phyloP scores from a whole-genome alignment of 1,284 basidiomycete genomes.

The Schizopora paradoxa region DNA sequence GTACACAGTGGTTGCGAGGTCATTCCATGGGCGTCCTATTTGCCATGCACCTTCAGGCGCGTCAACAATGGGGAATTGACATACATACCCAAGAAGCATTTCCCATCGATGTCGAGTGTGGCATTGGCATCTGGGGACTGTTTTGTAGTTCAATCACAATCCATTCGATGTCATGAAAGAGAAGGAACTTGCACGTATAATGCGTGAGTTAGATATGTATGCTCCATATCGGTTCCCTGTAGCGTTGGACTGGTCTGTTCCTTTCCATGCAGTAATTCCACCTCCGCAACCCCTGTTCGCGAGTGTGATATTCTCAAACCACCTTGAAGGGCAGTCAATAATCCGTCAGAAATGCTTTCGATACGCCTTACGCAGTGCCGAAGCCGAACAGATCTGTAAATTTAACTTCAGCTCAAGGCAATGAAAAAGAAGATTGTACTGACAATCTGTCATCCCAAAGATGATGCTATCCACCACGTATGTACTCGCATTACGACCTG shows the following conservation, averaged over 20 bases:
- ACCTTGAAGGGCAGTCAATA: conserved; percentile 31
- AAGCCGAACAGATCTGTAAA: conserved; percentile 48
- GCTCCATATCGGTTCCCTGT: conserved; percentile 54
- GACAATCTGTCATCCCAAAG: conserved; percentile 60
- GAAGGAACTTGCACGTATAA: conserved; percentile 45
- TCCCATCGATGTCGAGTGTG: conserved; percentile 38
- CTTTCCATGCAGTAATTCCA: conserved; percentile 57
- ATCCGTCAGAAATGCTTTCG: not conserved
- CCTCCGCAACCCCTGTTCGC: conserved; percentile 61
- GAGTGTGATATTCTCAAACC: conserved; percentile 55
- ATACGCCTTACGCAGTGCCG: conserved; percentile 44
- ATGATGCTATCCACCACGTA: conserved; percentile 59
- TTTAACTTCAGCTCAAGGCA: conserved; percentile 20
- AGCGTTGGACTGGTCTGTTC: conserved; percentile 47
- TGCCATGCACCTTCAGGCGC: no score
- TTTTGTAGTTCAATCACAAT: not conserved
- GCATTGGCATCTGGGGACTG: conserved; percentile 58
- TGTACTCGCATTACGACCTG: conserved; percentile 53
- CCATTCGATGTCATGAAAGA: not conserved
- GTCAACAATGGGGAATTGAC: not conserved
- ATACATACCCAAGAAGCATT: conserved; percentile 46
- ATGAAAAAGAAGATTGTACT: not conserved
- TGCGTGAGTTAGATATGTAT: conserved; percentile 51
- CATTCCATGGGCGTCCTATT: conserved; percentile 61
- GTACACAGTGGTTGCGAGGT: conserved; percentile 50